phyloP scores from a whole-genome alignment of 352 stramenopile species.

The Phytopythium mirpurense region DNA sequence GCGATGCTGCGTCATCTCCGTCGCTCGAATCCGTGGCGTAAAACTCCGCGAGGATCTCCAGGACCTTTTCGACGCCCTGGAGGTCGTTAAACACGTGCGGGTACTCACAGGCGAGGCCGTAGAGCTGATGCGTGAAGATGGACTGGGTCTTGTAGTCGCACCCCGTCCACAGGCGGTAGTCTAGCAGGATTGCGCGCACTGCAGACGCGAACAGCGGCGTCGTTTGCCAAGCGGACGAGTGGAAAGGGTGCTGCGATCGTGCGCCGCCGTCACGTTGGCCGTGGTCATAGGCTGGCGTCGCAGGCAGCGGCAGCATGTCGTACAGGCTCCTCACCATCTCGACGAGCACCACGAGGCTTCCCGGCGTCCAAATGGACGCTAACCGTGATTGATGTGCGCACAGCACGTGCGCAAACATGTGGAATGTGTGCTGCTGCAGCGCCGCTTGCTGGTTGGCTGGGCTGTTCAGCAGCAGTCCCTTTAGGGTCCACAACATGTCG shows the following conservation, averaged over 20 bases:
- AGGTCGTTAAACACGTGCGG: slow-evolving; percentile 66
- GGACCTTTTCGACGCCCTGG: slow-evolving; percentile 43
- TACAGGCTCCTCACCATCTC: slow-evolving; percentile 58
- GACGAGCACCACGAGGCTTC: slow-evolving; percentile 61
- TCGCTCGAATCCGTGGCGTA: slow-evolving; percentile 22
- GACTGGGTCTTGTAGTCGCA: slow-evolving; percentile 73
- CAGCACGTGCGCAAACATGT: slow-evolving; percentile 61
- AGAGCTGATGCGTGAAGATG: slow-evolving; percentile 78
- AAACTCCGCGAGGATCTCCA: slow-evolving; percentile 60
- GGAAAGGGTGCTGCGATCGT: slow-evolving; percentile 42
- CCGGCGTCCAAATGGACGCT: slow-evolving; percentile 47
- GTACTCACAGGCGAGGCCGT: slow-evolving; percentile 61
- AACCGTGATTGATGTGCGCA: slow-evolving; percentile 34
- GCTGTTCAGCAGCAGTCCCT: slow-evolving; percentile 52
- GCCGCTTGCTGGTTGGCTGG: slow-evolving; percentile 48
- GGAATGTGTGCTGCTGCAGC: slow-evolving; percentile 57
- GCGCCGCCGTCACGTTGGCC: not conserved
- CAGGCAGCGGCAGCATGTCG: slow-evolving; percentile 32
- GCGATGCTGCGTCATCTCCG: not conserved
- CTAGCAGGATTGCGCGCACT: slow-evolving; percentile 56
- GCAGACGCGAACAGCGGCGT: slow-evolving; percentile 71
- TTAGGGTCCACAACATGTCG: slow-evolving; percentile 63
- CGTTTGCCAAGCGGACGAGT: slow-evolving; percentile 62
- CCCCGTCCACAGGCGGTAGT: slow-evolving; percentile 61
- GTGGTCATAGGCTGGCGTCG: slow-evolving; percentile 13